Conservation (phyloP, 805 yeast species). For the Phaffomyces antillensis region DNA sequence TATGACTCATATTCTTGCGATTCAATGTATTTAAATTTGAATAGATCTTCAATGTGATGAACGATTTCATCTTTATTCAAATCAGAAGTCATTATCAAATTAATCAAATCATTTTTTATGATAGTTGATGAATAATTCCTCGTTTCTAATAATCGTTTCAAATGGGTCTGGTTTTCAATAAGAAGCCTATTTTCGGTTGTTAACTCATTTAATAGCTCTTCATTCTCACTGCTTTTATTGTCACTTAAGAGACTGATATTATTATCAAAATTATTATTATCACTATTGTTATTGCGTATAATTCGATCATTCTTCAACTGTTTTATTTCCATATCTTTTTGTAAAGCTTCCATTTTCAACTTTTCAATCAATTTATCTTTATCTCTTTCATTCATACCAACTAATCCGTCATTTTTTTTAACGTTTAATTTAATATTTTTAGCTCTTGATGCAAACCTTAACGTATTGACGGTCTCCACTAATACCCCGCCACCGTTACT, state of each 20-base stretch:
- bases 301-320: conserved; percentile 23
- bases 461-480: conserved; percentile 80
- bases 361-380: conserved; percentile 48
- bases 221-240: conserved; percentile 4
- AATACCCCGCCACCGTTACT: conserved; percentile 30
- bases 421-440: conserved; percentile 75
- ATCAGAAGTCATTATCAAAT: conserved; percentile 36
- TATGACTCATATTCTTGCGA: conserved; percentile 55
- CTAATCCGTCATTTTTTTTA: conserved; percentile 36
- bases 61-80: conserved; percentile 26
- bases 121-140: conserved; percentile 48
- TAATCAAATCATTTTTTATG: conserved; percentile 51
- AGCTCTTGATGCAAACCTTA: conserved; percentile 90
- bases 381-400: conserved; percentile 25
- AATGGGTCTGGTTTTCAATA: conserved; percentile 62
- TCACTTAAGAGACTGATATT: not conserved
- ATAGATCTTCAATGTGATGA: conserved; percentile 37
- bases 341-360: conserved; percentile 52
- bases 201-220: conserved; percentile 33
- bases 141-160: conserved; percentile 55
- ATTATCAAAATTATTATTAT: not conserved
- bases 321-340: conserved; percentile 47
- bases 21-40: conserved; percentile 41
- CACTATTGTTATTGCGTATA: not conserved
- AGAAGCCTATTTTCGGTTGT: conserved; percentile 59